Evolutionary conservation across 805 yeast genomes (phyloP), one percentile per base, ranked within the genome.

Genomic region (Candida anglica): DNA sequence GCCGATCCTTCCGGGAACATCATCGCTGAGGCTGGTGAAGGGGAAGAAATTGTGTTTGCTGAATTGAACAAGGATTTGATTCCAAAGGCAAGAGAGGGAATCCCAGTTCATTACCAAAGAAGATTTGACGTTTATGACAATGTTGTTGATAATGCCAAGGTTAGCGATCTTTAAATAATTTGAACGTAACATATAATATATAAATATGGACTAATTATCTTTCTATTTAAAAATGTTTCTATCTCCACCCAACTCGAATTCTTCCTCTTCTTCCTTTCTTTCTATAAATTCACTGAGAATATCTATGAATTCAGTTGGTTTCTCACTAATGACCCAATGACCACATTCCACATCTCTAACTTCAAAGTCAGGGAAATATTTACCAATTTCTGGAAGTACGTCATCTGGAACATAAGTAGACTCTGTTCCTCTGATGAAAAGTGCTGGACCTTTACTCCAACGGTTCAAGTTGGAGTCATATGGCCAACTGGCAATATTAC

Each of bases 251-350:
- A n/a, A n/a, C n/a, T n/a, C n/a, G n/a, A n/a, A n/a, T n/a, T 24
- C 28, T 28, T 27, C 31, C 3, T 45, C 48, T 32, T 67, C 72
- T 41, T 67, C 73, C 33, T 60, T 56, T 32, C 63, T 52, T 37
- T 75, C 77, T 5, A 86, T 67, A 60, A 79, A 89, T 19, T 81
- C 82, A 19, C 66, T 69, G 11, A 85, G 76, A 5, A 63, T 59
- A 3, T 69, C 75, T 16, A 86, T 64, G 42, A 91, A 87, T 50
- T 81, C 94, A 6, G 64, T 47, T 1, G 98, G 96, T 44, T 82
- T 81, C 51, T 91, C 97, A 26, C 86, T 77, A 43, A 86, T 86
- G 11, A 89, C 75, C 96, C 97, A 91, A 57, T 91, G 98, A 2
- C 96, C 96, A 0, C 89, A 76, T 14, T 86, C 81, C 16, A 93